Evolutionary conservation across 2,329 filamentous ascomycete species (phyloP).

Genomic region (Pestalotiopsis sp.): DNA sequence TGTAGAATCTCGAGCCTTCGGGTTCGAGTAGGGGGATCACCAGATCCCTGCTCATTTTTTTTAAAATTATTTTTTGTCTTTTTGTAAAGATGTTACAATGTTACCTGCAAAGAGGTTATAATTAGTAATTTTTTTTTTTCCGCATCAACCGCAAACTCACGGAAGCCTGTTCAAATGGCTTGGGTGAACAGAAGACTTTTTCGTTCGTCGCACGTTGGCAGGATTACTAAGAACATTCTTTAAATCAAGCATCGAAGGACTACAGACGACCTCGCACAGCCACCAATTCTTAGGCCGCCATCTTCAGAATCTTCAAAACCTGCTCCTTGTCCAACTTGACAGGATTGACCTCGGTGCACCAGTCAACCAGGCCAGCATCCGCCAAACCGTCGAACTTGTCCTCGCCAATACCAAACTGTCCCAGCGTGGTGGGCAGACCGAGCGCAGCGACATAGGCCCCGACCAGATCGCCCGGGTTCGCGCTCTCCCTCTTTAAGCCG

Average conservation of each 20-base stretch:
- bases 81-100: no score
- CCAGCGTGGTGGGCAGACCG: conserved; percentile 20
- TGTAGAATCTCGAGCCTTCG: neutral
- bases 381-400: conserved; percentile 23
- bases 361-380: conserved; percentile 19
- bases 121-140: no score
- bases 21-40: neutral
- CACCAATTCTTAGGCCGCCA: conserved; percentile 9
- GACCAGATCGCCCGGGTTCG: conserved; percentile 17
- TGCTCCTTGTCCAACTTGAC: conserved; percentile 23
- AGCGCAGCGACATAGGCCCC: conserved; percentile 19
- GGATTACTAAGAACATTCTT: no score
- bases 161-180: no score
- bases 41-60: neutral
- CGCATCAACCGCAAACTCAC: no score
- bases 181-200: no score
- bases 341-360: conserved; percentile 19
- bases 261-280: neutral
- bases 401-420: conserved; percentile 21
- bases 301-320: conserved; percentile 24
- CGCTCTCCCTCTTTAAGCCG: conserved; percentile 11
- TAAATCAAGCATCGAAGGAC: no score
- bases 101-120: no score
- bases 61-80: no score
- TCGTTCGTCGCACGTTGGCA: no score